phyloP scores from a whole-genome alignment of 2,329 filamentous ascomycete genomes.

The Arthrobotrys conoides region DNA sequence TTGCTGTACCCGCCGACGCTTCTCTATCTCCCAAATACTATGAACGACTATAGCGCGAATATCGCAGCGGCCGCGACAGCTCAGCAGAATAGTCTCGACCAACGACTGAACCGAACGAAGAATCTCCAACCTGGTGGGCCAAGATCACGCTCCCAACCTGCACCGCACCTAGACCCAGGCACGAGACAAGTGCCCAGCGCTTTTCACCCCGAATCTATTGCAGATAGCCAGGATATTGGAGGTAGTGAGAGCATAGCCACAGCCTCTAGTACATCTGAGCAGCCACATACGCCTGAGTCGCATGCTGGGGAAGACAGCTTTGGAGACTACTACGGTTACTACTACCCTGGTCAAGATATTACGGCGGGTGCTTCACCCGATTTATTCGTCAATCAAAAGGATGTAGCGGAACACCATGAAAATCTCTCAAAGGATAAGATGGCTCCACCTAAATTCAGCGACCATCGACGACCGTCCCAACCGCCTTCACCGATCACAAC shows the following conservation, averaged over 20 bases:
- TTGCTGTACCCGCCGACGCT: conserved; percentile 32
- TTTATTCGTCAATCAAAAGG: conserved; percentile 63
- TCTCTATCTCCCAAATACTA: conserved; percentile 23
- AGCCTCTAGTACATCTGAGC: conserved; percentile 55
- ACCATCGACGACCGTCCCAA: conserved; percentile 61
- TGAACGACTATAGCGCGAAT: conserved; percentile 36
- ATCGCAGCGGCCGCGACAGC: conserved; percentile 21
- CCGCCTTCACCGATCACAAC: conserved; percentile 60
- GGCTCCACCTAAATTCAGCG: conserved; percentile 62
- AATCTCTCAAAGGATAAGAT: conserved; percentile 63
- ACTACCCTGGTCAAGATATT: conserved; percentile 62
- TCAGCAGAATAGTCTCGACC: conserved; percentile 51
- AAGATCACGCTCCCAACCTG: conserved; percentile 54
- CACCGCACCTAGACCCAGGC: conserved; percentile 50
- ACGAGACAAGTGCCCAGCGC: conserved; percentile 42
- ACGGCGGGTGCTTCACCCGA: conserved; percentile 58
- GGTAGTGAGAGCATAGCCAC: conserved; percentile 53
- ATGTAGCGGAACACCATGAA: conserved; percentile 62
- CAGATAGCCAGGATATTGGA: conserved; percentile 44
- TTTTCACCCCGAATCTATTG: conserved; percentile 45
- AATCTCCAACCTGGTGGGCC: conserved; percentile 58
- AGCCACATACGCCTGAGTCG: conserved; percentile 50
- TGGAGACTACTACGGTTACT: conserved; percentile 51
- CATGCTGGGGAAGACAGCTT: conserved; percentile 45
- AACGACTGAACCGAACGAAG: conserved; percentile 55